Base-by-base conservation (phyloP, 148 eudicot species). In the Pharnaceum exiguum region DNA sequence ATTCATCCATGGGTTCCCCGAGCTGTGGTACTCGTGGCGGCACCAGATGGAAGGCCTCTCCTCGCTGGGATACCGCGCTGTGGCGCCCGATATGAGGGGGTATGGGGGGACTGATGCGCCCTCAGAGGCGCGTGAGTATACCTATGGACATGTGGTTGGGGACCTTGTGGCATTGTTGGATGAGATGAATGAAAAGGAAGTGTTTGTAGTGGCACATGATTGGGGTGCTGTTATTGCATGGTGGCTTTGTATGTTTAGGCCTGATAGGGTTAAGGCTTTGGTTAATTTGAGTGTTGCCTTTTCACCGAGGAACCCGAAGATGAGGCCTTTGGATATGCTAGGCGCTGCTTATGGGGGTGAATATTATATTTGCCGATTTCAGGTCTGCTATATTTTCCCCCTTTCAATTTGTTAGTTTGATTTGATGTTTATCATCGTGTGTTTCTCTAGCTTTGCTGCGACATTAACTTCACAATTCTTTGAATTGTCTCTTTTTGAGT, bases 71-170 rank as follows among this genome's bases (percentile, higher is more conserved):
- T 84, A 76, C 73, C 82, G 69, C 16, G 67, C 76, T 2, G 73
- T 81, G 28, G 86, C 86, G 8, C 90, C 90, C 22, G 90, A 81
- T 39, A 73, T 84, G 74, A 74, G 90, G 13, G 87, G 84, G 43
- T 84, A 48, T 53, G 90, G 87, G 8, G 86, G 75, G 48, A 66
- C 76, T 1, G 87, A 76, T 35, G 72, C 79, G 7, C 90, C 82
- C 10, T 62, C 62, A 0, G 77, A 64, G 21, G 61, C 80, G 21
- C 2, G 68, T 54, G 55, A 63, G 52, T 84, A 84, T 63, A 76
- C 87, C 1, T 72, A 64, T 46, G 56, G 62, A 51, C 84, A 81
- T 60, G 48, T 81, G 2, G 74, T 76, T 8, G 87, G 86, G 3
- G 90, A 81, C 64, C 59, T 84, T 36, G 78, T 84, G 47, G 86